Base-by-base conservation (phyloP, 768 basidiomycete genomes). In the Lactarius pseudohatsudake region DNA sequence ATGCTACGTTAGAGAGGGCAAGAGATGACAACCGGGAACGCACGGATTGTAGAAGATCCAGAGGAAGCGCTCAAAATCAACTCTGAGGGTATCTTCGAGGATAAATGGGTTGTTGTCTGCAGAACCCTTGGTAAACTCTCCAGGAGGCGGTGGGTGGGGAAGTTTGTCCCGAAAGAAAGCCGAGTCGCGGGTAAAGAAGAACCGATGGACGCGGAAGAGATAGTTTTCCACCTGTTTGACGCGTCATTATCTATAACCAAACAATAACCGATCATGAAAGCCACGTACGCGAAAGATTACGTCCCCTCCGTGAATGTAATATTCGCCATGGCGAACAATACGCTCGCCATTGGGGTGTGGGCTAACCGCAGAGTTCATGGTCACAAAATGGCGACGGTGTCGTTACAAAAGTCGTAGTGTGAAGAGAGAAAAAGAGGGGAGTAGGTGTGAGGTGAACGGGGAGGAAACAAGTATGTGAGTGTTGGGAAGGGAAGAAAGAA, bases 251-350 rank as follows among this genome's bases (percentile, higher is more conserved):
- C 59, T 26, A 45, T 58, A 36, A 62, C 40, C 20, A n/a, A 45
- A 55, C 26, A 8, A 58, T 43, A 22, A 5, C 18, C 58, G 54
- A 64, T 57, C 62, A 34, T 3, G 9, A 4, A n/a, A 34, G 32
- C 60, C 68, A 71, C 74, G 66, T 63, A 75, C 75, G 9, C 75
- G 73, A 68, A 76, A 74, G 61, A 76, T 70, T 28, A 87, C 69
- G 69, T 87, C 86, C 0, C 82, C 88, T 0, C 81, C 82, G 0
- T 76, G 73, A 13, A 89, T 72, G 61, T 85, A 88, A 65, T 84
- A 89, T 0, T 79, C 73, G 0, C 73, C 67, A 47, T 78, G 74
- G 26, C 68, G 65, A 40, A 64, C 69, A 43, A 77, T 67, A 1
- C 74, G 73, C 62, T 76, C 74, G 16, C 38, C 57, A 9, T 43